phyloP scores from a whole-genome alignment of 441 rosid genomes.

The Gossypium lobatum region DNA sequence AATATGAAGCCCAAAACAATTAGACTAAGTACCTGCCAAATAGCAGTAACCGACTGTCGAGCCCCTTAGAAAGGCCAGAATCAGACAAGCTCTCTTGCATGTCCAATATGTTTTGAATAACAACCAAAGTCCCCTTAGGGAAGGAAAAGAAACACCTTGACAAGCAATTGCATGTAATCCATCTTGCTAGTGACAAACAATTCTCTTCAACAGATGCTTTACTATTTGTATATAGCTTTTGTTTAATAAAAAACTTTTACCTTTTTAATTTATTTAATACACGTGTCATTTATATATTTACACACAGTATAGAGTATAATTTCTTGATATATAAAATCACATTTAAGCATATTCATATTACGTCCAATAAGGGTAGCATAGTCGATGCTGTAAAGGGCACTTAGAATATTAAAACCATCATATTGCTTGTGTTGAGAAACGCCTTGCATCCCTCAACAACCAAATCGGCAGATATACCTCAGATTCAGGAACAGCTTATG shows the following conservation, averaged over 20 bases:
- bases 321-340: background rate
- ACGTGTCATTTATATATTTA: background rate
- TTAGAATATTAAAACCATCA: background rate
- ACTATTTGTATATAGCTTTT: background rate
- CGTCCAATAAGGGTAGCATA: background rate
- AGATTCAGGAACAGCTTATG: too few relatives aligned
- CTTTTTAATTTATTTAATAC: background rate
- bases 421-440: background rate
- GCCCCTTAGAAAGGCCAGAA: background rate
- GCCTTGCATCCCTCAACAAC: conserved; percentile 26
- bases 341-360: background rate
- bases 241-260: background rate
- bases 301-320: background rate
- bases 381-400: background rate
- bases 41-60: background rate
- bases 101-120: background rate
- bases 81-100: background rate
- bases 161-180: background rate
- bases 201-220: background rate
- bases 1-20: background rate
- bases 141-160: background rate
- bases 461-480: conserved; percentile 51
- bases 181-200: background rate
- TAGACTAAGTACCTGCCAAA: background rate
- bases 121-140: background rate